Conservation (phyloP, 169 alveolate genomes). For the Haemoproteus tartakovskyi region DNA sequence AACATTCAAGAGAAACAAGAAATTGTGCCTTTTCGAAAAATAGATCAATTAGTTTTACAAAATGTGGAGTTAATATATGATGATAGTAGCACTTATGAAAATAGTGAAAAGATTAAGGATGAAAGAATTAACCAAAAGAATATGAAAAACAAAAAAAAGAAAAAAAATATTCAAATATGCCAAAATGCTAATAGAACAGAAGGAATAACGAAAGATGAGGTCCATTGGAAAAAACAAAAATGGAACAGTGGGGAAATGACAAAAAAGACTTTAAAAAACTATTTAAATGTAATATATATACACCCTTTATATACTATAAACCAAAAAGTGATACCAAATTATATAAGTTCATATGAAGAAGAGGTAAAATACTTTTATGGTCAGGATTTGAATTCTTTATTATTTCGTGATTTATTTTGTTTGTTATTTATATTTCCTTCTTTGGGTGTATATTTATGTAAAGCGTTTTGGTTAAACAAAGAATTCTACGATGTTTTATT, state of each 20-base stretch:
- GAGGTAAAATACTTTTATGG: constrained; percentile 10
- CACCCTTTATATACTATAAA: constrained; percentile 20
- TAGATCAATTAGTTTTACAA: too few species aligned
- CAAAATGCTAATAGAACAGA: not conserved
- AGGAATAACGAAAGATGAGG: not conserved
- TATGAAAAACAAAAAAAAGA: too few species aligned
- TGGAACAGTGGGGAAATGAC: not conserved
- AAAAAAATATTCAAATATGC: not conserved
- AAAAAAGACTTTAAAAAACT: not conserved
- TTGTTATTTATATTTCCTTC: constrained; percentile 9
- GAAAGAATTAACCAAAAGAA: not conserved
- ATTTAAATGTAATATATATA: constrained; percentile 14
- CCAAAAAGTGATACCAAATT: constrained; percentile 10
- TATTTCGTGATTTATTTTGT: constrained; percentile 8
- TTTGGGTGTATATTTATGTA: not conserved
- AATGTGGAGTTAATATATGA: too few species aligned
- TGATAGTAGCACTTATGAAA: not conserved
- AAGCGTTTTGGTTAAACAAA: not conserved
- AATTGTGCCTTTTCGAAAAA: too few species aligned
- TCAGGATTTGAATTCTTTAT: not conserved
- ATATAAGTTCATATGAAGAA: constrained; percentile 13
- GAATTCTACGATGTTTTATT: constrained; percentile 2
- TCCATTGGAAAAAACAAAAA: not conserved
- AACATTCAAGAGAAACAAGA: too few species aligned
- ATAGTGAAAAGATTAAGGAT: not conserved